A percentile compares a stretch with the other conserved stretches of the same genome.
Conservation (phyloP, 2,329 filamentous ascomycete species). For the Pseudocercospora eumusae region DNA sequence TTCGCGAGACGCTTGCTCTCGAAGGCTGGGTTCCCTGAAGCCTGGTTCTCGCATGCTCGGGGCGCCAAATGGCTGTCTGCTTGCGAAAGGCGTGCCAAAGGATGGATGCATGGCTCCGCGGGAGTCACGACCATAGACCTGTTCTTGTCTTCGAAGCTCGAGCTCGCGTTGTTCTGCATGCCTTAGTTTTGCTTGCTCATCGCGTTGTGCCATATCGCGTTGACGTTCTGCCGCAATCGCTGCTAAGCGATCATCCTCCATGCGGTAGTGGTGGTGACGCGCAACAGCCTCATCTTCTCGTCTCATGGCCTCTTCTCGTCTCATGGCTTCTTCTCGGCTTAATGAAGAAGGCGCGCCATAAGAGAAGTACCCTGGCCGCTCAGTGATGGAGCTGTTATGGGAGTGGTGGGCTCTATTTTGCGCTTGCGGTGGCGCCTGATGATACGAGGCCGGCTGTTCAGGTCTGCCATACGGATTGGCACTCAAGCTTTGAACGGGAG, state of each 20-base stretch:
- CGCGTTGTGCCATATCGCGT: constrained; percentile 6
- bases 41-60: constrained; percentile 2
- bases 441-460: constrained; percentile 29
- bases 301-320: constrained; percentile 33
- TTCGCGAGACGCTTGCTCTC: constrained; percentile 14
- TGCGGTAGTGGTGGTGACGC: constrained; percentile 21
- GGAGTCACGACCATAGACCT: constrained; percentile 8
- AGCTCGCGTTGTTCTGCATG: constrained; percentile 25
- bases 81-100: constrained; percentile 10
- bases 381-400: constrained; percentile 36
- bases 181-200: constrained; percentile 9
- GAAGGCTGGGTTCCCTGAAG: neutral
- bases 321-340: constrained; percentile 33
- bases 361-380: constrained; percentile 26
- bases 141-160: constrained; percentile 27
- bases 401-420: constrained; percentile 37
- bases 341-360: constrained; percentile 18
- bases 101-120: constrained; percentile 13
- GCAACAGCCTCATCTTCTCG: constrained; percentile 29
- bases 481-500: constrained; percentile 33
- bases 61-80: constrained; percentile 7
- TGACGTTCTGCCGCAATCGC: constrained; percentile 14
- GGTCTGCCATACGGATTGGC: constrained; percentile 34
- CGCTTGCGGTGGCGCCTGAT: constrained; percentile 32
- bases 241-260: constrained; percentile 13